Base-by-base conservation (phyloP, 495 filamentous ascomycete species). In the Talaromyces trachyspermus region DNA sequence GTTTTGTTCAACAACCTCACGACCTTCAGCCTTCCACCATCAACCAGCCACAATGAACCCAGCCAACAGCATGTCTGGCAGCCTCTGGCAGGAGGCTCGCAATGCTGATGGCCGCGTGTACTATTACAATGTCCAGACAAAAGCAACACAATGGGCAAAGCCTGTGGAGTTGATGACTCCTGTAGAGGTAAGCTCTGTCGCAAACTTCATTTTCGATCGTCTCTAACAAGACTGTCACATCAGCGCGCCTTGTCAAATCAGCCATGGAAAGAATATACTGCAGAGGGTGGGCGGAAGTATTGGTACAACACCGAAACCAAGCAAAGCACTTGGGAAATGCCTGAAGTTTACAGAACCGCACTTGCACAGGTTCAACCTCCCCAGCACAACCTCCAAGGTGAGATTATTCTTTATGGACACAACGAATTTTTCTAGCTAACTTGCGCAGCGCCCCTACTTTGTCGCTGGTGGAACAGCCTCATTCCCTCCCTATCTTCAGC, bases 271-370 rank as follows among this genome's bases (percentile, higher is more conserved):
- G 89, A 95, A 63, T 89, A 95, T 55, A 88, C 85, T 9, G 79
- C 86, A 30, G 83, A 87, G 48, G 86, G 81, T 45, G 94, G 90
- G 19, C 78, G 84, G 54, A 88, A 91, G 58, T 98, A 98, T 61
- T 98, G 90, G 89, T 81, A 86, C 61, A 88, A 97, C 61, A 85
- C 81, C 2, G 85, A 95, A 59, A 91, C 81, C 29, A 91, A 92
- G 70, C 77, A 88, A 67, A 97, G 87, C 64, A 86, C 86, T 41
- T 98, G 92, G 92, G 84, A 89, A 48, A 94, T 95, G 77, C 91
- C 91, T 44, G 85, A 88, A 37, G 81, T 75, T 44, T 90, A 89
- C 70, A 88, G 85, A 55, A 64, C 78, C 61, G 75, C 87, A 57
- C 65, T 83, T 61, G 69, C 84, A 58, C 79, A 66, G 66, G 75